Base-by-base conservation (phyloP, 2,329 filamentous ascomycete genomes). In the Metarhizium guizhouense region DNA sequence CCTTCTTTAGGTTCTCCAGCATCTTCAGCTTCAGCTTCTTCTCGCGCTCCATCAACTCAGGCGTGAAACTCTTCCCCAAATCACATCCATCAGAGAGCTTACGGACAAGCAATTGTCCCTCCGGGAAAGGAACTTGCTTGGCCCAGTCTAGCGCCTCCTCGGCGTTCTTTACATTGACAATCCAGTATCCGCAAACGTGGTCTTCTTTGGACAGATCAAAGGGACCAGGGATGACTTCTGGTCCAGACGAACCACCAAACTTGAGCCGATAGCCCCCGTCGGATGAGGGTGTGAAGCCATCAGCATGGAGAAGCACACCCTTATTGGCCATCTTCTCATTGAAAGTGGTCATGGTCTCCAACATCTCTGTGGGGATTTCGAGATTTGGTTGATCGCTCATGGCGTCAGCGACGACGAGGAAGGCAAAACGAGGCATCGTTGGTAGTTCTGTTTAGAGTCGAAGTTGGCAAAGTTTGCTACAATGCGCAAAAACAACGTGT, bases 91-190 rank as follows among this genome's bases (percentile, higher is more conserved):
- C 59, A 0, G 61, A 59, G 38, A 65, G 61, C 25, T 58, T 62
- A 14, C 66, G 60, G 29, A 67, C 59, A 8, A 65, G 53, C 7
- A 68, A 52, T 50, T 64, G 63, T 1, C 63, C 64, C 3, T 55
- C 48, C 32, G 62, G 60, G 50, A 70, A 65, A 0, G 63, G 64
- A n/a, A 64, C 57, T 52, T 65, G 66, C 57, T 63, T 63, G 0
- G 67, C 67, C 68, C 67, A 70, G 8, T 30, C 20, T 10, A 69
- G 54, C 2, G 66, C 66, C 55, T 68, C 67, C 5, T 69, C 62
- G 6, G 60, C 59, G 18, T 64, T 59, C 52, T 62, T 62, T 0
- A 62, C 62, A 57, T 64, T 61, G 10, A 70, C 53, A 20, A 70
- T 61, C 68, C 67, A 70, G 63, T 61, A 69, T 0, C 66, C 67